A percentile compares a stretch with the other conserved stretches of the same genome.
phyloP scores from a whole-genome alignment of 2,329 filamentous ascomycete species.

The Monosporascus sp. region DNA sequence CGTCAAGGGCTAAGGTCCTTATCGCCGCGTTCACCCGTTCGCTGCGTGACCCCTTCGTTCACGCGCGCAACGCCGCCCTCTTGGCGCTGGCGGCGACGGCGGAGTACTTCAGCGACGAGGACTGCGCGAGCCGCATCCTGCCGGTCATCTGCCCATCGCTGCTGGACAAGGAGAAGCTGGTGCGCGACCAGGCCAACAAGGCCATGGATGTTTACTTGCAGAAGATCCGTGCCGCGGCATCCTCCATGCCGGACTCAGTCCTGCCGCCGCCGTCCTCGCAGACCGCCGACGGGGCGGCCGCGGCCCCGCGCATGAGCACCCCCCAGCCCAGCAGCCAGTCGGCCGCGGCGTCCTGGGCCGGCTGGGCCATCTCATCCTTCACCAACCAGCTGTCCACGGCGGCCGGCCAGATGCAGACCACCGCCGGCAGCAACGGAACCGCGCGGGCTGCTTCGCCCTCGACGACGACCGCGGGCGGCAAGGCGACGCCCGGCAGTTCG shows the following conservation, averaged over 20 bases:
- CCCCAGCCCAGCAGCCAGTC: constrained; percentile 48
- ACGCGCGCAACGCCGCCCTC: constrained; percentile 83
- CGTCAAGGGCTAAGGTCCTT: constrained; percentile 82
- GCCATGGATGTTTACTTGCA: constrained; percentile 82
- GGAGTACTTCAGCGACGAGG: constrained; percentile 84
- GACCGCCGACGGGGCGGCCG: constrained; percentile 39
- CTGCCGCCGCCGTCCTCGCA: constrained; percentile 57
- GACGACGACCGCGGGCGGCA: constrained; percentile 29
- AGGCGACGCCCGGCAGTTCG: constrained; percentile 32
- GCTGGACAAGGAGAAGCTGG: constrained; percentile 91
- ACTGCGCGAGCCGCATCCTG: constrained; percentile 77
- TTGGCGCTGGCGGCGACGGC: constrained; percentile 79
- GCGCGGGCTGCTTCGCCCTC: constrained; percentile 31
- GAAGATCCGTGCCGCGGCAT: constrained; percentile 70
- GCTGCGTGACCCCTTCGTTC: constrained; percentile 87
- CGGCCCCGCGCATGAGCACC: constrained; percentile 68
- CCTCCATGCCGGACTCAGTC: constrained; percentile 72
- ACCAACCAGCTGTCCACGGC: constrained; percentile 87
- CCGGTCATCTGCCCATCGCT: constrained; percentile 79
- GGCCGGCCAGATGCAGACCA: constrained; percentile 75
- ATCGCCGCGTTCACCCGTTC: constrained; percentile 88
- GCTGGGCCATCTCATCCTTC: constrained; percentile 98
- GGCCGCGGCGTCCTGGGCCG: constrained; percentile 67
- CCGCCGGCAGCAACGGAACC: constrained; percentile 35
- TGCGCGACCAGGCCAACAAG: constrained; percentile 87